Base-by-base conservation (phyloP, 768 basidiomycete species). In the Artomyces pyxidatus region DNA sequence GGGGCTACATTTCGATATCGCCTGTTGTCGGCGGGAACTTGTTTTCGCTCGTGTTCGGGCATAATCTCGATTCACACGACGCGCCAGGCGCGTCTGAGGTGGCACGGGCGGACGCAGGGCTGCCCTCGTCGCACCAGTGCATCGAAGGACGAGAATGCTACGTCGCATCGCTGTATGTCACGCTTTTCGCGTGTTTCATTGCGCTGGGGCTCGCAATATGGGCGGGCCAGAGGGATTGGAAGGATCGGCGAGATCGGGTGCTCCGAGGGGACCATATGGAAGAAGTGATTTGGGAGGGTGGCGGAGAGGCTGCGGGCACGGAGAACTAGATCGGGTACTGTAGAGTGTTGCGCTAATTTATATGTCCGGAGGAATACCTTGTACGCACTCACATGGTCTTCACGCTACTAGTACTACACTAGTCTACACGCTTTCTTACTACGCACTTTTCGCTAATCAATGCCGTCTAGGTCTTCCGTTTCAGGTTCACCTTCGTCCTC, bases 1-100 rank as follows among this genome's bases (percentile, higher is more conserved):
- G 85, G 85, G 90, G 90, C 8, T 88, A 77, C 60, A 70, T 86
- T 22, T 77, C 79, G 17, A 65, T 89, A 41, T 76, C 86, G 1
- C 88, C 92, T 1, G 66, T 90, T 47, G n/a, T 83, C 6, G 87
- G 84, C 3, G 85, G 85, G 0, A 94, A 93, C 65, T 40, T 92
- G 1, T 87, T 91, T 63, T 90, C 88, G n/a, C 56, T 94, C 45
- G 69, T 82, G 38, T 94, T 93, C 58, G 92, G 92, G 5, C 72
- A 70, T 42, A 85, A 88, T 56, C 74, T 92, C 26, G 92, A 95
- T 56, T 71, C 81, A 3, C 87, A 94, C 56, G 77, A 67, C 4
- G 51, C 66, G 17, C 50, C 56, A 23, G 51, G 47, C 12, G 23
- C 51, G 17, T 25, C 47, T 14, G 46, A 55, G 23, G 47, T 47